A percentile compares a stretch with the other conserved stretches of the same genome.
These are phyloP conservation scores for Aspergillus brasiliensis DNA, from an alignment of 2,329 filamentous ascomycete species.

Conservation along the genomic window DNA sequence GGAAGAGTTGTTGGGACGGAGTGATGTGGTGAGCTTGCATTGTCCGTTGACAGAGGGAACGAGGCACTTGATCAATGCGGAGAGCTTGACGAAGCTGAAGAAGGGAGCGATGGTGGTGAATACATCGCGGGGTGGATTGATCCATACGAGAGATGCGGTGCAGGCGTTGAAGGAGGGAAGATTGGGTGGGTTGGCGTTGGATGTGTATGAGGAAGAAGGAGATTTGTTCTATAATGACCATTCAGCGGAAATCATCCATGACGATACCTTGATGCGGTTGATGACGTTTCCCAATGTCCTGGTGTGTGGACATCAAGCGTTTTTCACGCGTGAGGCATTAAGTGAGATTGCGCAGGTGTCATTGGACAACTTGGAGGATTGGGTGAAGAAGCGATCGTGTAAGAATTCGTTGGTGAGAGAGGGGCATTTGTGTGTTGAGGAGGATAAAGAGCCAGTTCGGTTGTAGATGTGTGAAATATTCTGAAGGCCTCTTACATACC, in stretches of 20 bases:
- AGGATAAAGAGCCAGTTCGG: slow-evolving; percentile 33
- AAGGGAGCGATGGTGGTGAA: slow-evolving; percentile 62
- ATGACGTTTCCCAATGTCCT: slow-evolving; percentile 70
- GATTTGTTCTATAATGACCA: slow-evolving; percentile 66
- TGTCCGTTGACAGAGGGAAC: slow-evolving; percentile 65
- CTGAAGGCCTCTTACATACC: no score
- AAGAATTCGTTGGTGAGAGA: slow-evolving; percentile 34
- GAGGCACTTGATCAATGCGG: slow-evolving; percentile 61
- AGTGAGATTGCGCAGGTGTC: slow-evolving; percentile 65
- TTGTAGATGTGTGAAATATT: slow-evolving; percentile 17
- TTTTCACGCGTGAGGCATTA: slow-evolving; percentile 68
- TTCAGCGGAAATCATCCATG: slow-evolving; percentile 65
- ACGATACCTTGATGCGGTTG: slow-evolving; percentile 66
- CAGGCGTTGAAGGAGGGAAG: slow-evolving; percentile 61
- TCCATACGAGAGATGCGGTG: slow-evolving; percentile 63
- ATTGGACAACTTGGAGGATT: slow-evolving; percentile 55
- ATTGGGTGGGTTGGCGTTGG: slow-evolving; percentile 64
- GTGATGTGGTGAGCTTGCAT: slow-evolving; percentile 67
- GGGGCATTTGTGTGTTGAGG: slow-evolving; percentile 29
- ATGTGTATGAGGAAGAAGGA: slow-evolving; percentile 68
- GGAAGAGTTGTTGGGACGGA: slow-evolving; percentile 55
- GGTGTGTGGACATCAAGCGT: slow-evolving; percentile 69
- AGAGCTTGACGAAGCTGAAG: slow-evolving; percentile 60
- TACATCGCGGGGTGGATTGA: slow-evolving; percentile 67
- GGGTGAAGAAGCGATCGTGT: slow-evolving; percentile 27